Percentiles rank a stretch among this genome's conserved stretches.
Conservation (phyloP, 148 eudicot species). For the Chenopodium berlandieri region DNA sequence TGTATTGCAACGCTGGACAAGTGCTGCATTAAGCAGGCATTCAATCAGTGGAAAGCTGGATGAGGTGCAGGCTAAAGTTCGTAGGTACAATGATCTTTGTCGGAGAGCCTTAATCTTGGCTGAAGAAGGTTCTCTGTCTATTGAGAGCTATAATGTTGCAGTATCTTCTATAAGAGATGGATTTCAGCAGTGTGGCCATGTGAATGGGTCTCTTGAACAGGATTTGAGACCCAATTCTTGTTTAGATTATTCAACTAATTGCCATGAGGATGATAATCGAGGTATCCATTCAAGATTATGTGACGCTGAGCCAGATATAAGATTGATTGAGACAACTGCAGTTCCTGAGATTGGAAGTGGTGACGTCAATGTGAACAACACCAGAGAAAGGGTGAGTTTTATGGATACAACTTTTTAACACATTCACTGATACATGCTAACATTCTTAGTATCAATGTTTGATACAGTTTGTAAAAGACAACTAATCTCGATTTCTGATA, state of each 20-base stretch:
- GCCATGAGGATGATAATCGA: slow-evolving; percentile 38
- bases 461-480: background rate
- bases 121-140: slow-evolving; percentile 65
- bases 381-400: slow-evolving; percentile 38
- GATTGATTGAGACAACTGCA: slow-evolving; percentile 24
- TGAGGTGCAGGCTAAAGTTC: slow-evolving; percentile 53
- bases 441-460: background rate
- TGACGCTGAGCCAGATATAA: slow-evolving; percentile 27
- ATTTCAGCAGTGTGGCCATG: slow-evolving; percentile 41
- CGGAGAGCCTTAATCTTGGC: slow-evolving; percentile 61
- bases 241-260: slow-evolving; percentile 23
- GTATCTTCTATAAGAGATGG: slow-evolving; percentile 48
- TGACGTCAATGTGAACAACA: slow-evolving; percentile 24
- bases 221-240: slow-evolving; percentile 34
- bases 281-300: slow-evolving; percentile 26
- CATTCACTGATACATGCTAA: background rate
- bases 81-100: slow-evolving; percentile 62
- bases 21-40: slow-evolving; percentile 56
- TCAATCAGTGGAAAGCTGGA: slow-evolving; percentile 48
- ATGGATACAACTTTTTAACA: background rate
- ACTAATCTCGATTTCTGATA: slow-evolving; percentile 9
- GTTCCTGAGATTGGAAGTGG: slow-evolving; percentile 32
- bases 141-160: slow-evolving; percentile 51
- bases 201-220: slow-evolving; percentile 30
- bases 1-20: slow-evolving; percentile 68